Evolutionary conservation across 2,329 filamentous ascomycete species (phyloP).

Genomic region (Bertia moriformis): DNA sequence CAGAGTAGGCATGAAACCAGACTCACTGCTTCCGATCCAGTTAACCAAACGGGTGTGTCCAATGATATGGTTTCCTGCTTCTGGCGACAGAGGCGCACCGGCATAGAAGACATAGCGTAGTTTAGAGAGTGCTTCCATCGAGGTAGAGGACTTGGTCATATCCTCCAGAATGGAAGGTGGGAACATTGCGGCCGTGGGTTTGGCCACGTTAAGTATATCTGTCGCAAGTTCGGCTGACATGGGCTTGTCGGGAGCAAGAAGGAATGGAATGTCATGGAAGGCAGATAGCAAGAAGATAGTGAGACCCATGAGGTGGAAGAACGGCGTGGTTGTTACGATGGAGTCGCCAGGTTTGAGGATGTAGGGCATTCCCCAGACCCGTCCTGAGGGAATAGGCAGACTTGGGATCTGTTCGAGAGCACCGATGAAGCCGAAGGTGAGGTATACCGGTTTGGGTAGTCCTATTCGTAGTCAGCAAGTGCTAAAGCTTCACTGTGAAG

Average conservation of each 20-base stretch:
- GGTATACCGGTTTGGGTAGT: background rate
- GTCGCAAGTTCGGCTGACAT: background rate
- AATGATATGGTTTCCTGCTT: background rate
- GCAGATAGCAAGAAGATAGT: background rate
- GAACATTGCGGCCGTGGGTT: conserved; percentile 8
- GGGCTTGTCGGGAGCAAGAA: background rate
- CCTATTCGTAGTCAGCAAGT: background rate
- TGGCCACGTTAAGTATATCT: background rate
- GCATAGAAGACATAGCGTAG: conserved; percentile 18
- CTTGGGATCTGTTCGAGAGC: background rate
- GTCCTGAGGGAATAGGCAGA: background rate
- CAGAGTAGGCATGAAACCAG: conserved; percentile 4
- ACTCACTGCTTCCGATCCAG: conserved; percentile 2
- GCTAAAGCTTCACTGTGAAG: background rate
- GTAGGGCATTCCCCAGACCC: background rate
- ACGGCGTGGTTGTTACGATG: background rate
- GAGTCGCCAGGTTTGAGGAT: background rate
- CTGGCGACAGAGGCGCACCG: conserved; percentile 10
- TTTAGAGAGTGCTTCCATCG: conserved; percentile 14
- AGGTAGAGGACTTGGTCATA: conserved; percentile 17
- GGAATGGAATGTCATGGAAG: background rate
- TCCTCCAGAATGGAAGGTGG: conserved; percentile 27
- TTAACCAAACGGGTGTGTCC: background rate
- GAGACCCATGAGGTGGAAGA: background rate
- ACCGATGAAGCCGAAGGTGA: background rate